phyloP scores from a whole-genome alignment of 345 rosid species.

The Eucalyptus dawsonii region DNA sequence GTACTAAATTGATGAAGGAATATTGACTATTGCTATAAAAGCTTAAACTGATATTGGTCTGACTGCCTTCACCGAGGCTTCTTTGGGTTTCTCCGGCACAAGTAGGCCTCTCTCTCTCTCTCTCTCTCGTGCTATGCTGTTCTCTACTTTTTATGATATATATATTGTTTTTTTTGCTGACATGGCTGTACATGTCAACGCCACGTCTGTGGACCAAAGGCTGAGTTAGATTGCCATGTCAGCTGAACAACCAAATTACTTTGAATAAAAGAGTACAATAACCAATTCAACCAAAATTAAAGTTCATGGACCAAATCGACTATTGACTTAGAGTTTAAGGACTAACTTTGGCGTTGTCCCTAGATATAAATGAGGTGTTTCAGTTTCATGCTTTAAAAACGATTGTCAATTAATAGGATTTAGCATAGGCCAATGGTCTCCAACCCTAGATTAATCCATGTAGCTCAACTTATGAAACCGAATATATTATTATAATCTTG shows the following conservation, averaged over 20 bases:
- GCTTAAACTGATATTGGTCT: not conserved
- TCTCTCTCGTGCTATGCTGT: not conserved
- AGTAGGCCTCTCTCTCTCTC: not conserved
- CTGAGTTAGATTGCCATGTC: not conserved
- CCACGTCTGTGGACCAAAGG: not conserved
- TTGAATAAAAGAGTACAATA: not conserved
- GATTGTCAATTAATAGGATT: not conserved
- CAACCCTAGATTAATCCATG: not conserved
- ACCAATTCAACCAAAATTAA: not conserved
- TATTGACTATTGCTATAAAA: no score
- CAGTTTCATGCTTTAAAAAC: not conserved
- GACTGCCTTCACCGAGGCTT: not conserved
- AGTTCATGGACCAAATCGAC: not conserved
- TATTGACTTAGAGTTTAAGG: not conserved
- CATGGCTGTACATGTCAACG: not conserved
- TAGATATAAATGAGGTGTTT: not conserved
- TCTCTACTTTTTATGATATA: no score
- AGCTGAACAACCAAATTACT: not conserved
- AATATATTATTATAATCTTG: not conserved
- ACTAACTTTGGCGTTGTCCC: not conserved
- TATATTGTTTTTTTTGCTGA: not conserved
- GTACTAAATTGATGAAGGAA: not conserved
- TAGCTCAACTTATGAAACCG: not conserved
- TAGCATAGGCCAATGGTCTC: not conserved
- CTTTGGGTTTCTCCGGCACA: not conserved